Evolutionary conservation across 129 eudicot species (phyloP).

Genomic region (Dittrichia graveolens): DNA sequence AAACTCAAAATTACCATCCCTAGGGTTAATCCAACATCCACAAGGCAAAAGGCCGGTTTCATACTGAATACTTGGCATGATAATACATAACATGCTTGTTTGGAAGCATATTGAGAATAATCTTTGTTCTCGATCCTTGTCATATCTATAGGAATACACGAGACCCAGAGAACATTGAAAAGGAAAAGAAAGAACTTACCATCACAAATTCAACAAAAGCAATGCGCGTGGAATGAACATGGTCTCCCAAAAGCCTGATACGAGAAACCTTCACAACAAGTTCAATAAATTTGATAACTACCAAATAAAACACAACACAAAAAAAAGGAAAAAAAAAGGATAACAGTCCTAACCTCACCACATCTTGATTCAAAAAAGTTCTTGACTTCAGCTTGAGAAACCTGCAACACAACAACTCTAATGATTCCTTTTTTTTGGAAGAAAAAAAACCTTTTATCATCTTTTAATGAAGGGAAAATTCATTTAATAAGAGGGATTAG

Average conservation of each 20-base stretch:
- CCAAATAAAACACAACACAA: not conserved
- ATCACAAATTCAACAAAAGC: conserved; percentile 93
- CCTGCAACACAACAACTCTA: conserved; percentile 41
- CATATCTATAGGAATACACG: no score
- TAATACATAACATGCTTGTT: no score
- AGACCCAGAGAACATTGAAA: not conserved
- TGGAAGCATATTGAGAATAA: no score
- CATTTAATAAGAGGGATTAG: not conserved
- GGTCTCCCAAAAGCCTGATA: conserved; percentile 93
- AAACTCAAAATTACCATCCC: not conserved
- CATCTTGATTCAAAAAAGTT: conserved; percentile 85
- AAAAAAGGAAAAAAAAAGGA: not conserved
- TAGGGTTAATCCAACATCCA: not conserved
- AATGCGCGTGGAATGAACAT: conserved; percentile 89
- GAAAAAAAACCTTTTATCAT: not conserved
- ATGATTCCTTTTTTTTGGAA: conserved; percentile 4
- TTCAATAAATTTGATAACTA: conserved; percentile 11
- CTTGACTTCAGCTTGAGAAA: conserved; percentile 88
- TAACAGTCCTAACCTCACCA: conserved; percentile 66
- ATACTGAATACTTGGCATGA: no score
- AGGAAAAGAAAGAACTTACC: conserved; percentile 49
- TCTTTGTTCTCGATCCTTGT: no score
- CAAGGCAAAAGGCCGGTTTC: no score
- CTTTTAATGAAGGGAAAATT: not conserved
- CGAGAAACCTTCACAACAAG: conserved; percentile 74